phyloP scores from a whole-genome alignment of 1,139 yeast genomes.

The Zhuliangozyma blackwelliae region DNA sequence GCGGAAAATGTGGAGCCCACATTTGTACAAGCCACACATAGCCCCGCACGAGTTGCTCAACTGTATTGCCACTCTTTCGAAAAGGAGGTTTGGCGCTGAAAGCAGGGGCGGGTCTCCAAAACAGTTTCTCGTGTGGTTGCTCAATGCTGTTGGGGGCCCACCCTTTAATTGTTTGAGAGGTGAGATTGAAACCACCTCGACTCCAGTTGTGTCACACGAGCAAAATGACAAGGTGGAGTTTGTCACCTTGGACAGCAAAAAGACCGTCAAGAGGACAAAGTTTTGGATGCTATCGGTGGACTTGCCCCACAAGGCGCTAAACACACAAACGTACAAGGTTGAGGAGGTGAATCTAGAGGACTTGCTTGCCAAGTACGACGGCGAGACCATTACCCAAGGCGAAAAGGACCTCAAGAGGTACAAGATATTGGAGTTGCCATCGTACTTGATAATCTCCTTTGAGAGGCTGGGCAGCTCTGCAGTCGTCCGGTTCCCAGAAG shows the following conservation, averaged over 20 bases:
- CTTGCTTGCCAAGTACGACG: conserved; percentile 45
- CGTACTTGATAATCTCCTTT: conserved; percentile 50
- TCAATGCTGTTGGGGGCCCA: conserved; percentile 14
- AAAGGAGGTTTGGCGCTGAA: conserved; percentile 34
- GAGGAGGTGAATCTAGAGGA: conserved; percentile 50
- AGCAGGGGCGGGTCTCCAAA: conserved; percentile 33
- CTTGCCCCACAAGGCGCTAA: conserved; percentile 55
- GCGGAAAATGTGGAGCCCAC: conserved; percentile 62
- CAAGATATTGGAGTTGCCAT: conserved; percentile 43
- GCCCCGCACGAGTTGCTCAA: conserved; percentile 67
- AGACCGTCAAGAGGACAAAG: conserved; percentile 23
- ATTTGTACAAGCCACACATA: conserved; percentile 54
- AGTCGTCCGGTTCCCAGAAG: conserved; percentile 56
- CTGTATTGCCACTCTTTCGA: conserved; percentile 37
- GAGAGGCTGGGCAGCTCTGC: conserved; percentile 59
- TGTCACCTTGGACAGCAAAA: conserved; percentile 15
- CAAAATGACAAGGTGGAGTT: conserved; percentile 19
- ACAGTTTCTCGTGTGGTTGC: conserved; percentile 53
- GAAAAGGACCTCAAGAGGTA: conserved; percentile 28
- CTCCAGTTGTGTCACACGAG: conserved; percentile 14
- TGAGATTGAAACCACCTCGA: conserved; percentile 30
- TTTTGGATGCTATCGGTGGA: conserved; percentile 60
- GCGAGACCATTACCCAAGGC: conserved; percentile 17
- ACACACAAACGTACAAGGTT: conserved; percentile 33
- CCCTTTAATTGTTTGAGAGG: conserved; percentile 47